Evolutionary conservation across 495 filamentous ascomycete species (phyloP), one percentile per base, ranked within the genome.

Genomic region (Amorphotheca resinae): DNA sequence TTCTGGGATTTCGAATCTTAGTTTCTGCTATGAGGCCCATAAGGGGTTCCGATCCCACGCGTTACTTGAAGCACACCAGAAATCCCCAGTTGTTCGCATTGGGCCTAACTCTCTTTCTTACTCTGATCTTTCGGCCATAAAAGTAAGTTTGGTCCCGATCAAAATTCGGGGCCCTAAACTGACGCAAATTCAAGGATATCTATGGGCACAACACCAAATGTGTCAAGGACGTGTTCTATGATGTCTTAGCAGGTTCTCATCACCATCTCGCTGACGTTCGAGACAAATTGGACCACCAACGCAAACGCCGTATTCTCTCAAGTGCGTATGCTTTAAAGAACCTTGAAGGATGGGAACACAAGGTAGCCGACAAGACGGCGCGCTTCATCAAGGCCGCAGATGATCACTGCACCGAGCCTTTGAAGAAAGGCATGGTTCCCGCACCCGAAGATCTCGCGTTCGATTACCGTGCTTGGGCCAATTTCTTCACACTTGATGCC

Each of bases 181-280:
- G n/a, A n/a, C n/a, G n/a, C n/a, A n/a, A n/a, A n/a, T n/a, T n/a
- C 21, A 68, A 69, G 49, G 72, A 74, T 33, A 73, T 75, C 39
- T 75, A 73, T 45, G 70, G 70, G 21, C 72, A 76, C 51, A 61
- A 57, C 38, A 71, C 72, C 0, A 59, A 58, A 37, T 70, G 66
- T 44, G 57, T 53, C 42, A 76, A 75, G 38, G 70, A 71, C 41
- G 50, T 48, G 4, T 62, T 59, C 5, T 76, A 76, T 51, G 38
- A 52, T 1, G 38, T 61, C 9, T 47, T 59, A 3, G 43, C 64
- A 0, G 70, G 69, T 0, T 42, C 47, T 2, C 54, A 60, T 34
- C 33, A 38, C 33, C 50, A 56, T 39, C 48, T 58, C 18, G 45
- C 50, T 4, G 57, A 59, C 50, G 50, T 49, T 20, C 14, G 44